Conservation (phyloP, 306 rosid genomes). For the Cucurbita pepo region DNA sequence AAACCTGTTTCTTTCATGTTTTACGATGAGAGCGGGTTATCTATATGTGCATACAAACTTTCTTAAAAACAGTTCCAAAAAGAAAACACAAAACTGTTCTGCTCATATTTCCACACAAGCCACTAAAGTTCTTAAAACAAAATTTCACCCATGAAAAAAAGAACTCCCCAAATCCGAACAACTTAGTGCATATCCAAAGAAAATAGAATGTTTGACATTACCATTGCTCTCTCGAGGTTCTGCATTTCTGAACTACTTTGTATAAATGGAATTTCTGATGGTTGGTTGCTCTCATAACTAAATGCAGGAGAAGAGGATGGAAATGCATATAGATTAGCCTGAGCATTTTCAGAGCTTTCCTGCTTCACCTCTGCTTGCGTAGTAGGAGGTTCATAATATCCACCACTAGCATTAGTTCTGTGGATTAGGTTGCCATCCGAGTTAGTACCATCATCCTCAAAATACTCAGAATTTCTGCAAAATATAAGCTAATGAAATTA, state of each 20-base stretch:
- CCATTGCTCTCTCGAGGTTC: conserved; percentile 72
- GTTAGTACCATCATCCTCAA: conserved; percentile 49
- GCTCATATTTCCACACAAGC: neutral
- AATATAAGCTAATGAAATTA: conserved; percentile 11
- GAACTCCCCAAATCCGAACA: neutral
- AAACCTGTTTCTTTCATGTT: neutral
- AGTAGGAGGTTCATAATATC: conserved; percentile 47
- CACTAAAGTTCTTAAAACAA: neutral
- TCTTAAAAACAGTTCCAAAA: neutral
- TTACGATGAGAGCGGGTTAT: neutral
- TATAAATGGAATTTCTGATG: conserved; percentile 36
- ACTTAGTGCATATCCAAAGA: neutral
- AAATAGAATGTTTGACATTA: conserved; percentile 17
- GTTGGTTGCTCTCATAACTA: conserved; percentile 56
- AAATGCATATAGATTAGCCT: conserved; percentile 57
- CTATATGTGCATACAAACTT: neutral
- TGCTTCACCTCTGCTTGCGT: conserved; percentile 73
- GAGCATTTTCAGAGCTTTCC: conserved; percentile 48
- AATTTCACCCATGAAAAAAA: neutral
- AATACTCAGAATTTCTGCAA: conserved; percentile 70
- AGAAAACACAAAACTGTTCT: neutral
- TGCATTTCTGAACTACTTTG: conserved; percentile 72
- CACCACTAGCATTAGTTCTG: conserved; percentile 43
- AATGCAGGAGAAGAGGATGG: conserved; percentile 70
- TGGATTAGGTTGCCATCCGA: conserved; percentile 59